Conservation (phyloP, 2,329 filamentous ascomycete species). For the Fusarium torulosum region DNA sequence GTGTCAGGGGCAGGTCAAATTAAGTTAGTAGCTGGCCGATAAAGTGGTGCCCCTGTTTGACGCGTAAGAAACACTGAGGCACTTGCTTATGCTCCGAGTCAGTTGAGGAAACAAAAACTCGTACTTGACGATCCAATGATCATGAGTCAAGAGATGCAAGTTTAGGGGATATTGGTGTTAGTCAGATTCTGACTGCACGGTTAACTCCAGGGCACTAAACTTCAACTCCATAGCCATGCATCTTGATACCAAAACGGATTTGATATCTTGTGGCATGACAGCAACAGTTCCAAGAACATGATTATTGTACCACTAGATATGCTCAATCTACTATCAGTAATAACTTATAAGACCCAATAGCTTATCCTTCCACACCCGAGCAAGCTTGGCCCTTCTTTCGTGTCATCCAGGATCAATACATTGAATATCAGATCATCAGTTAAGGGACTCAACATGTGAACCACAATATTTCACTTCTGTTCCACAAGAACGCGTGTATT, state of each 20-base stretch:
- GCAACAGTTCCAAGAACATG: neutral
- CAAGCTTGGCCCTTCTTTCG: neutral
- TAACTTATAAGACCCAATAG: neutral
- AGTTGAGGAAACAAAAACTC: conserved; percentile 15
- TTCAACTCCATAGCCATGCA: conserved; percentile 7
- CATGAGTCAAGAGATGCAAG: conserved; percentile 15
- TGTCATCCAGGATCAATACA: neutral
- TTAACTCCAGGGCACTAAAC: conserved; percentile 22
- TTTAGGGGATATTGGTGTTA: conserved; percentile 1
- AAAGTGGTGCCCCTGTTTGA: conserved; percentile 29
- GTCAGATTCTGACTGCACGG: conserved; percentile 8
- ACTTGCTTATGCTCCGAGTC: conserved; percentile 21
- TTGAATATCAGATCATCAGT: neutral
- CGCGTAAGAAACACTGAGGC: conserved; percentile 27
- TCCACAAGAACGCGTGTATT: conserved; percentile 34
- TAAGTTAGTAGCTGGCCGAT: neutral
- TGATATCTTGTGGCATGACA: neutral
- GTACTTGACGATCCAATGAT: conserved; percentile 17
- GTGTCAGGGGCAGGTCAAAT: conserved; percentile 28
- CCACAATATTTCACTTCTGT: conserved; percentile 11
- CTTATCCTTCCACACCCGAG: neutral
- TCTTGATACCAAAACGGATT: neutral
- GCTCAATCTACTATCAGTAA: neutral
- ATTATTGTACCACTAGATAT: neutral
- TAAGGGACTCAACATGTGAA: conserved; percentile 9